These are phyloP conservation scores for Ogataea pini DNA, from an alignment of 805 yeast species.

Conservation along the genomic window DNA sequence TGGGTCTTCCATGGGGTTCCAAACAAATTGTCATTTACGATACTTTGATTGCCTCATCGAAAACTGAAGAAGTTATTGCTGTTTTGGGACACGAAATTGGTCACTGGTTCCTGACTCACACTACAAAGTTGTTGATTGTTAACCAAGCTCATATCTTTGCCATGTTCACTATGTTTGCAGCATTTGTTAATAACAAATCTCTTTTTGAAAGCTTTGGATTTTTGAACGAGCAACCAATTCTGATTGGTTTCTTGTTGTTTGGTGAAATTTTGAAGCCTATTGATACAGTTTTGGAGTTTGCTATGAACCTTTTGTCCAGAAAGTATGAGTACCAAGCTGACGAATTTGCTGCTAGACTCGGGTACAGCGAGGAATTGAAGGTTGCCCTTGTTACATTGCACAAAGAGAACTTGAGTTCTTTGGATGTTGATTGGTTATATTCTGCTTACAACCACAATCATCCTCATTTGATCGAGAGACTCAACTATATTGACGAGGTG, in stretches of 20 bases:
- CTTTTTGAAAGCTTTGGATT: constrained; percentile 83
- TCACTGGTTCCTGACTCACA: constrained; percentile 93
- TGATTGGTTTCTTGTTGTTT: constrained; percentile 81
- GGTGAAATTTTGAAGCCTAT: constrained; percentile 77
- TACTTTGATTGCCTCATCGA: constrained; percentile 79
- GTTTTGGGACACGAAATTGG: constrained; percentile 99
- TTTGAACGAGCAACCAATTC: constrained; percentile 59
- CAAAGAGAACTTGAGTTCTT: constrained; percentile 78
- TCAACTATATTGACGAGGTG: constrained; percentile 61
- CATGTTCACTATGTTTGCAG: constrained; percentile 73
- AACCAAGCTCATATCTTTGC: constrained; percentile 64
- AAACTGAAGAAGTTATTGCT: constrained; percentile 82
- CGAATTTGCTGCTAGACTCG: constrained; percentile 73
- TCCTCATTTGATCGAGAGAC: constrained; percentile 89
- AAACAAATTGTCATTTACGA: constrained; percentile 94
- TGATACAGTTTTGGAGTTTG: constrained; percentile 66
- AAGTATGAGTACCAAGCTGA: constrained; percentile 94
- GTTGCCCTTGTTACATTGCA: constrained; percentile 73
- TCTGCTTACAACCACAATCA: constrained; percentile 89
- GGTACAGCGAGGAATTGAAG: constrained; percentile 68
- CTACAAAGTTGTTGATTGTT: constrained; percentile 69
- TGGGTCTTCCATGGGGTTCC: constrained; percentile 91
- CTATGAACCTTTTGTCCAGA: constrained; percentile 72
- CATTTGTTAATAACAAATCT: constrained; percentile 76
- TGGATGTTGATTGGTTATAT: constrained; percentile 87